Evolutionary conservation across 2,329 filamentous ascomycete genomes (phyloP), one percentile per base, ranked within the genome.

Genomic region (Cryoendolithus antarcticus): DNA sequence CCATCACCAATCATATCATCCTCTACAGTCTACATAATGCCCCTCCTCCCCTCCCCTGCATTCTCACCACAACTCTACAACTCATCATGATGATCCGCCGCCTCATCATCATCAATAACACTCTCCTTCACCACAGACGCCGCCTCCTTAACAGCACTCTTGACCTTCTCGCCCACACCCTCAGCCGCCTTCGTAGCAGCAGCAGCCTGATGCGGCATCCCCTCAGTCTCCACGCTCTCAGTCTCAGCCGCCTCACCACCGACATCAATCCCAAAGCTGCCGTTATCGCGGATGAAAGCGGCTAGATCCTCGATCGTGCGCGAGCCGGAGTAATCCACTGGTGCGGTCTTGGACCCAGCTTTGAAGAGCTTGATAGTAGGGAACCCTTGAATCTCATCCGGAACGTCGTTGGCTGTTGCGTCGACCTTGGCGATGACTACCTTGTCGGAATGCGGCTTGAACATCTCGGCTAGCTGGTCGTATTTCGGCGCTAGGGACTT

Each of bases 361-460:
- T 85, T 77, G 82, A 78, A 98, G 52, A 98, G 77, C 77, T 96
- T 96, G 76, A 98, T 95, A 63, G 91, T 98, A 42, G 91, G 91
- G 82, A 98, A 98, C 48, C 91, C 91, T 65, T 85, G 77, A 59
- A 98, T 86, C 70, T 94, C 85, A 65, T 96, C 89, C 42, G 91
- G 91, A 42, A 96, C 85, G 56, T 98, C 91, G 71, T 98, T 98
- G 69, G 69, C 67, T 46, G 91, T 98, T 43, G 91, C 91, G 59
- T 98, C 91, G 52, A 98, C 81, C 81, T 98, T 98, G 66, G 70
- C 81, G 71, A 77, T 77, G 54, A 67, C 74, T 64, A 75, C 77
- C 71, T 77, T 72, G 55, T 70, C 70, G 31, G 62, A 49, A 50
- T 66, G 59, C 21, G 66, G 59, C 48, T 64, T 60, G 62, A 71